Evolutionary conservation across 2,329 filamentous ascomycete species (phyloP).

Genomic region (Monosporascus sp.): DNA sequence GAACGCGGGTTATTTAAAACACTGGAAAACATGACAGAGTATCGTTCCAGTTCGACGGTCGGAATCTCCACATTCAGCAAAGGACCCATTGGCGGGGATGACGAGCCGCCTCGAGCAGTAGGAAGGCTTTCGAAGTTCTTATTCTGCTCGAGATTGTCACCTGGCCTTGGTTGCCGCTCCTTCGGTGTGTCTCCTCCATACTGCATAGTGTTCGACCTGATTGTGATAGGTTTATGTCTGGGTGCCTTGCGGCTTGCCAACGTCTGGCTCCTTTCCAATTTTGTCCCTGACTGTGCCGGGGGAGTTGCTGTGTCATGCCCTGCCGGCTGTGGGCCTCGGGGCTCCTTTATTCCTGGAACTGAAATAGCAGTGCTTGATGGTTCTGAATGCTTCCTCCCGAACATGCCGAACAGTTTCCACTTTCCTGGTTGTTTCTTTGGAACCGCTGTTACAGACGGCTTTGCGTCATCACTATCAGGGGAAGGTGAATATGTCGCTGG

Average conservation of each 20-base stretch:
- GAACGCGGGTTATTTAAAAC: constrained; percentile 50
- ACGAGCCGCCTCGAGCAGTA: constrained; percentile 13
- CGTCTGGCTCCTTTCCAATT: constrained; percentile 32
- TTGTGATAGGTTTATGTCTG: constrained; percentile 39
- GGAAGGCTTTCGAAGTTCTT: constrained; percentile 21
- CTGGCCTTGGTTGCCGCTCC: constrained; percentile 5
- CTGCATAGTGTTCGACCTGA: constrained; percentile 38
- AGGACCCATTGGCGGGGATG: constrained; percentile 7
- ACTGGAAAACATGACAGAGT: constrained; percentile 87
- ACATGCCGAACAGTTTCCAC: constrained; percentile 55
- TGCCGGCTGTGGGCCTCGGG: constrained; percentile 11
- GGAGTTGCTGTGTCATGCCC: constrained; percentile 10
- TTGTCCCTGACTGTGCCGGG: constrained; percentile 12
- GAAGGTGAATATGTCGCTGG: constrained; percentile 13
- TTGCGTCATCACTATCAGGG: constrained; percentile 14
- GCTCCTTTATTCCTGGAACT: constrained; percentile 15
- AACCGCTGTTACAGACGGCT: constrained; percentile 18
- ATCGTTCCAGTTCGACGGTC: constrained; percentile 73
- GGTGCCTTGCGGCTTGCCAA: constrained; percentile 22
- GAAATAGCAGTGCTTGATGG: constrained; percentile 6
- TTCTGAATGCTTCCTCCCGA: constrained; percentile 38
- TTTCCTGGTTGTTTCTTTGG: constrained; percentile 46
- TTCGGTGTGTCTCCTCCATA: constrained; percentile 13
- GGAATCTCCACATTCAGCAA: constrained; percentile 77
- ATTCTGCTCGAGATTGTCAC: constrained; percentile 10